phyloP scores from a whole-genome alignment of 2,329 filamentous ascomycete genomes.

The Knufia fluminis region DNA sequence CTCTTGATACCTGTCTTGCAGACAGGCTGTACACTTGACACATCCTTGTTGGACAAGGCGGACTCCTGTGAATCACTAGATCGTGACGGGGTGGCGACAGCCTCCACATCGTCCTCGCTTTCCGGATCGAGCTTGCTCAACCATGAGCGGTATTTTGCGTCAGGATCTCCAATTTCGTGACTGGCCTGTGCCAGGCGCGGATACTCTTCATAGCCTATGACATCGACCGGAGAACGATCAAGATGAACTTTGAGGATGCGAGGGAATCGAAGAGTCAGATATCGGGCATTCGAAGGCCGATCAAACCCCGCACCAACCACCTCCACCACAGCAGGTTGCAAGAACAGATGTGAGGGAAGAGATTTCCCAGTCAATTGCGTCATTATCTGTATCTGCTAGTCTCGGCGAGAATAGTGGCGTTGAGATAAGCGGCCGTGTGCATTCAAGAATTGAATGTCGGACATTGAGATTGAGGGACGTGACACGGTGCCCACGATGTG shows the following conservation, averaged over 20 bases:
- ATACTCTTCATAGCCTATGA: slow-evolving; percentile 59
- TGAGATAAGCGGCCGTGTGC: not conserved
- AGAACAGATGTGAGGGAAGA: slow-evolving; percentile 42
- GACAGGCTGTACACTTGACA: not conserved
- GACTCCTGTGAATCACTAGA: not conserved
- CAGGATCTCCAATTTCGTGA: not conserved
- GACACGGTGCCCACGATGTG: not conserved
- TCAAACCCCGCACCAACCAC: slow-evolving; percentile 72
- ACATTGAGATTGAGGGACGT: not conserved
- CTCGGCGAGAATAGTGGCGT: not conserved
- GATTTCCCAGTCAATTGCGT: not conserved
- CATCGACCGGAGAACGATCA: slow-evolving; percentile 62
- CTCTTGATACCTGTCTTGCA: slow-evolving; percentile 1
- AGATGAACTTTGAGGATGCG: slow-evolving; percentile 65
- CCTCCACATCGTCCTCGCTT: not conserved
- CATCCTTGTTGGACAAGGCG: slow-evolving; percentile 1
- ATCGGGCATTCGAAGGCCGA: slow-evolving; percentile 57
- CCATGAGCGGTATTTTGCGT: not conserved
- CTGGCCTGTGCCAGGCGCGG: slow-evolving; percentile 32
- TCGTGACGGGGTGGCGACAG: not conserved
- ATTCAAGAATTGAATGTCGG: slow-evolving; percentile 1
- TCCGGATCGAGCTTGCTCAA: not conserved
- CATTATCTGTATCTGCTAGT: not conserved
- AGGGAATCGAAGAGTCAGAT: slow-evolving; percentile 70
- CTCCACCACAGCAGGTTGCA: slow-evolving; percentile 65